Percentiles rank a stretch among this genome's conserved stretches.
phyloP scores from a whole-genome alignment of 495 filamentous ascomycete species.

The Penicillium cosmopolitanum region DNA sequence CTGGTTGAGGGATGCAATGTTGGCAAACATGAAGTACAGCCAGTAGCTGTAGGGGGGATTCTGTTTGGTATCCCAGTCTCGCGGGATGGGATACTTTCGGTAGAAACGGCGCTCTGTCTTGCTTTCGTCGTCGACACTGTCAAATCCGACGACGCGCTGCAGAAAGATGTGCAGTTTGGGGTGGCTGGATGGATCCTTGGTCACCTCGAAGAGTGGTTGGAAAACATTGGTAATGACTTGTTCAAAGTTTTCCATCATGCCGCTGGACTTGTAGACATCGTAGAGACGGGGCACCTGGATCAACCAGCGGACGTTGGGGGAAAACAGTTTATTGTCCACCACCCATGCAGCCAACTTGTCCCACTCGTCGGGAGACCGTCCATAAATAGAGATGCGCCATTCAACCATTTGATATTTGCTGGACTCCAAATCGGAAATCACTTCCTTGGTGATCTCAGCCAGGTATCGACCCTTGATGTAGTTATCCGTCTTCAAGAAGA shows the following conservation, averaged over 20 bases:
- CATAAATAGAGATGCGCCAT: constrained; percentile 98
- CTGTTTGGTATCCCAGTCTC: constrained; percentile 84
- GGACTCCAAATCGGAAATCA: constrained; percentile 95
- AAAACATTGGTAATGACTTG: constrained; percentile 92
- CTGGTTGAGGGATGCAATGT: constrained; percentile 88
- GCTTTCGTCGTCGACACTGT: constrained; percentile 98
- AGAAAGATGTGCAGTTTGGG: constrained; percentile 94
- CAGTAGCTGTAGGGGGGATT: constrained; percentile 99
- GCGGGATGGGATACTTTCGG: constrained; percentile 90
- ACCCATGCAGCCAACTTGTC: constrained; percentile 98
- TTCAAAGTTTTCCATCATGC: constrained; percentile 85
- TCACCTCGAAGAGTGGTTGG: constrained; percentile 92
- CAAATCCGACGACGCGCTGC: constrained; percentile 93
- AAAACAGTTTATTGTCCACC: constrained; percentile 97
- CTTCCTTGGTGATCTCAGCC: constrained; percentile 96
- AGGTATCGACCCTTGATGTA: constrained; percentile 94
- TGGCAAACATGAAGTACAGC: constrained; percentile 96
- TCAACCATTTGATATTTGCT: constrained; percentile 99
- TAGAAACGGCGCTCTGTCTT: constrained; percentile 91
- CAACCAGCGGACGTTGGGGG: constrained; percentile 96
- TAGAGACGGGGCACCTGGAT: constrained; percentile 94
- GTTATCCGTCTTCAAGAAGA: constrained; percentile 98
- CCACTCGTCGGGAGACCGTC: constrained; percentile 90
- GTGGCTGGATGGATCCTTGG: constrained; percentile 81
- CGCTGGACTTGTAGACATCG: constrained; percentile 89